These are phyloP conservation scores for Aspergillus transmontanensis DNA, from an alignment of 2,329 filamentous ascomycete genomes.

Conservation along the genomic window DNA sequence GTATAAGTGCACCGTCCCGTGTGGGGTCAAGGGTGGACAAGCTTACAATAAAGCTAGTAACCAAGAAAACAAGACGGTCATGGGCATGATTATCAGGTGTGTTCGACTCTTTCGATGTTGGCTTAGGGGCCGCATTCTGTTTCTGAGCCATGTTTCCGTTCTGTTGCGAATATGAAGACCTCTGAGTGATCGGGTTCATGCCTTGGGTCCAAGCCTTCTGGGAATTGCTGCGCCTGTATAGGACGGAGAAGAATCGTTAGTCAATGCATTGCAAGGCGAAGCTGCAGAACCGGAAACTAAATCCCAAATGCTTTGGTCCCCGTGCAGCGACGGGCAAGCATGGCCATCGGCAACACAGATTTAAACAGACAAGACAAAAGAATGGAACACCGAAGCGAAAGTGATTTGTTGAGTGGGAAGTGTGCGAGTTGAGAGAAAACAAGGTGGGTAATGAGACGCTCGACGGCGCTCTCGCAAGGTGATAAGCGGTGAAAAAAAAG, in stretches of 20 bases:
- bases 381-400: not conserved
- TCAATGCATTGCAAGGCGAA: constrained; percentile 19
- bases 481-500: constrained; percentile 18
- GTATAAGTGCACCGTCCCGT: constrained; percentile 19
- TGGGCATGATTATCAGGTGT: constrained; percentile 61
- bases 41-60: constrained; percentile 62
- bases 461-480: constrained; percentile 4
- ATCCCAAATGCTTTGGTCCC: not conserved
- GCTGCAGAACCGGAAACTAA: not conserved
- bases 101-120: constrained; percentile 51
- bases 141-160: constrained; percentile 58
- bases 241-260: constrained; percentile 17
- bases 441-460: constrained; percentile 1
- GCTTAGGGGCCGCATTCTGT: constrained; percentile 41
- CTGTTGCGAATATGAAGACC: constrained; percentile 51
- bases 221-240: constrained; percentile 52
- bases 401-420: not conserved
- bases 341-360: not conserved
- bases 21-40: not conserved
- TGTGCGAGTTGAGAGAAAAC: not conserved
- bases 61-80: constrained; percentile 61
- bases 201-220: constrained; percentile 64
- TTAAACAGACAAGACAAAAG: not conserved
- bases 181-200: constrained; percentile 63
- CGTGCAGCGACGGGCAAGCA: not conserved